Conservation (phyloP, 805 yeast genomes). For the Lachancea kluyveri region DNA sequence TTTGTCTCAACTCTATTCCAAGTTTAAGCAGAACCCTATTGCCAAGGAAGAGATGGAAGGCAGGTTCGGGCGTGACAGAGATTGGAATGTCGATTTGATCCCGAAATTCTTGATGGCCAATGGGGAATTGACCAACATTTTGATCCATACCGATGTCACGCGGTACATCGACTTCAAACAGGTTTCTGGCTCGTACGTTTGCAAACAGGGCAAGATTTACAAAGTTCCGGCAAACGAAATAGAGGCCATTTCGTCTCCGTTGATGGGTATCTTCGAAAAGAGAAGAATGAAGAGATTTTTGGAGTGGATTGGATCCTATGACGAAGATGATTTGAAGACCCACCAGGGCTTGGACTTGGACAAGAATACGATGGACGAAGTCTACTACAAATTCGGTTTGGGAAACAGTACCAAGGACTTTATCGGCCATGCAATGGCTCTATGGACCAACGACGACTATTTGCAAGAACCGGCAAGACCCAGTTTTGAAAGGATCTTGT, state of each 20-base stretch:
- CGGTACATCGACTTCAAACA: constrained; percentile 94
- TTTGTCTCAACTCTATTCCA: constrained; percentile 60
- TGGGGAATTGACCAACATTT: constrained; percentile 93
- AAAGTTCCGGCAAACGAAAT: constrained; percentile 90
- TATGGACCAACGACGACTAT: constrained; percentile 90
- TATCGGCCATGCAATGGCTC: constrained; percentile 98
- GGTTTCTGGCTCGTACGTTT: constrained; percentile 92
- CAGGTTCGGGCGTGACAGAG: constrained; percentile 83
- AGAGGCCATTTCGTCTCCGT: constrained; percentile 86
- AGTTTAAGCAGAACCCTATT: constrained; percentile 77
- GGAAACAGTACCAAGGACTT: constrained; percentile 93
- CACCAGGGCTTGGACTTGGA: constrained; percentile 86
- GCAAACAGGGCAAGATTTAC: constrained; percentile 78
- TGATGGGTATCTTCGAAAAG: constrained; percentile 95
- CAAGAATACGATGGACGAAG: constrained; percentile 83
- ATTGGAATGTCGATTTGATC: constrained; percentile 96
- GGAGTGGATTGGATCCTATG: constrained; percentile 78
- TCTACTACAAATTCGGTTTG: constrained; percentile 81
- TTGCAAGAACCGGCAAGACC: constrained; percentile 86
- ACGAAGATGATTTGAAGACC: constrained; percentile 71
- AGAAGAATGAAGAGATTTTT: constrained; percentile 89
- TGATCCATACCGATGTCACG: constrained; percentile 93
- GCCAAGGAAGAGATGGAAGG: constrained; percentile 59
- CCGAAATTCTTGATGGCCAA: constrained; percentile 95
- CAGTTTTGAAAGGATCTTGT: constrained; percentile 75